Evolutionary conservation across 2,329 filamentous ascomycete genomes (phyloP), one percentile per base, ranked within the genome.

Genomic region (Fonsecaea monophora): DNA sequence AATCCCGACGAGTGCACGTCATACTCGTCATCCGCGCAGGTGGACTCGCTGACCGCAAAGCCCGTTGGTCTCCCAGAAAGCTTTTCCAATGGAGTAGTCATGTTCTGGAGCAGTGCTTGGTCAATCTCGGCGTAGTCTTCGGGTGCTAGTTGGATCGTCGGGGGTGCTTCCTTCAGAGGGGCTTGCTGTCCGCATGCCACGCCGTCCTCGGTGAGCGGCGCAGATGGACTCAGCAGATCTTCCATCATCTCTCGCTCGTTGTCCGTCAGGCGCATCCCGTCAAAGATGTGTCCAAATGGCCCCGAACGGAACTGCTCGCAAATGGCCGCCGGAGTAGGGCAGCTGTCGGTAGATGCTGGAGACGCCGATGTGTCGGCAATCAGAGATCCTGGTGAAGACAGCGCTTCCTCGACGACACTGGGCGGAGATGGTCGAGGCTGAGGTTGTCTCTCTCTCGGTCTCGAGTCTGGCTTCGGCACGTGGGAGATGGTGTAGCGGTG

Each of bases 181-280:
- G 25, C 25, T 25, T 25, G 25, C 13, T 21, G 25, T 45, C 7
- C 40, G 12, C 40, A n/a, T 9, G 32, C 3, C 25, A 25, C 25
- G 25, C 55, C 45, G 34, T 38, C 35, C 32, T 53, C 53, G 5
- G 32, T 6, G 6, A 21, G 4, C 7, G 32, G 10, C 13, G 53
- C 32, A 10, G 18, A 4, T 21, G 60, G 66, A 32, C 40, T 64
- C 30, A 70, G 50, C 6, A 70, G 57, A 58, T 70, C 66, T 50
- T 68, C 55, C 68, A 70, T 64, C 56, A 70, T 32, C 21, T 68
- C 64, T 10, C 66, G 62, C 54, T 70, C 68, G n/a, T 70, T 66
- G 12, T 70, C 68, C 2, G 68, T 70, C 21, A 68, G 15, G 15
- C 68, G 68, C 60, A 70, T 55, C 5, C 68, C 68, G 37, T 67